These are phyloP conservation scores for Scutellaria baicalensis DNA, from an alignment of 257 asterid genomes.

Conservation along the genomic window DNA sequence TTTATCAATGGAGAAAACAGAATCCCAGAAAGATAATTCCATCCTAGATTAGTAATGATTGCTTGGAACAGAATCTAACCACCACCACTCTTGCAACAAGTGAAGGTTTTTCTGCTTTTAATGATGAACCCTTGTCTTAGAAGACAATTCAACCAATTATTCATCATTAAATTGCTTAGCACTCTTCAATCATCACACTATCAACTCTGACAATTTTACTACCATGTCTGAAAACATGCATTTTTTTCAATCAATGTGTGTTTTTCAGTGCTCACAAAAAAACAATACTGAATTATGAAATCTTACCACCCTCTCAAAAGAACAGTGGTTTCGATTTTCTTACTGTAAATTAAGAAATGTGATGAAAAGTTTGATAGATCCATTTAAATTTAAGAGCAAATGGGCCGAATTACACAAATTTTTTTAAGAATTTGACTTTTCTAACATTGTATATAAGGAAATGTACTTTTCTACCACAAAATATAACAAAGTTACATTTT, in stretches of 20 bases:
- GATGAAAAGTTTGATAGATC: too few species aligned
- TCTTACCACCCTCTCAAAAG: too few species aligned
- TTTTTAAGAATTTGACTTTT: too few species aligned
- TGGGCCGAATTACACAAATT: too few species aligned
- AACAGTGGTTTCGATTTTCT: too few species aligned
- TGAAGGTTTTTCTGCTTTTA: not conserved
- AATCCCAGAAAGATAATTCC: slow-evolving; percentile 14
- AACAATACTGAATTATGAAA: too few species aligned
- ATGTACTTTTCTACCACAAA: too few species aligned
- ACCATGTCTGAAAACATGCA: slow-evolving; percentile 11
- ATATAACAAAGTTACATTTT: too few species aligned
- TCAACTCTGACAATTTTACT: slow-evolving; percentile 5
- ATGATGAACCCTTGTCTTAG: slow-evolving; percentile 42
- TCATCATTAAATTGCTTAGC: slow-evolving; percentile 23
- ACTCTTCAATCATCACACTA: slow-evolving; percentile 33
- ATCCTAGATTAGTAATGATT: slow-evolving; percentile 18
- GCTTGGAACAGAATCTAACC: slow-evolving; percentile 28
- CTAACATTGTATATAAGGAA: too few species aligned
- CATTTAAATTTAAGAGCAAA: too few species aligned
- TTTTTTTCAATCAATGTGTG: not conserved
- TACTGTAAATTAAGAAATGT: too few species aligned
- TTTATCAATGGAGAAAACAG: not conserved
- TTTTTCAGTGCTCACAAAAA: too few species aligned
- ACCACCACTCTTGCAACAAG: slow-evolving; percentile 10
- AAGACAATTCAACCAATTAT: slow-evolving; percentile 24